A percentile compares a stretch with the other conserved stretches of the same genome.
Conservation (phyloP, 2,329 filamentous ascomycete genomes). For the Talaromyces sp. region DNA sequence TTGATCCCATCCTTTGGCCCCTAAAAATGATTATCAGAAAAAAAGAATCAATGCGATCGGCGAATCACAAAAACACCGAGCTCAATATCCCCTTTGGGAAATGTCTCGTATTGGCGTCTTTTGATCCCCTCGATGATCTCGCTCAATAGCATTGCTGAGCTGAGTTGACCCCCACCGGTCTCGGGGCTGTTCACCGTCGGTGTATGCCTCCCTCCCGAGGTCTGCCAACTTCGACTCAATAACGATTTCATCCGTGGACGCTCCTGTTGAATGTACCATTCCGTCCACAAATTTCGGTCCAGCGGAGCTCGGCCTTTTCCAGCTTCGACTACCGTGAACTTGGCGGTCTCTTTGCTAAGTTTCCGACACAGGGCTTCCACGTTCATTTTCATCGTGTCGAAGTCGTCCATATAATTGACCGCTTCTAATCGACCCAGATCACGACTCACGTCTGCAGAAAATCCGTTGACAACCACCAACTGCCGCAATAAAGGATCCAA, state of each 20-base stretch:
- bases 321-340: conserved; percentile 51
- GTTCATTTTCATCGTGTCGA: conserved; percentile 49
- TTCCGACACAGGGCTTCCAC: conserved; percentile 41
- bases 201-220: conserved; percentile 30
- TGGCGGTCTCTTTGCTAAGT: conserved; percentile 35
- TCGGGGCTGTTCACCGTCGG: conserved; percentile 33
- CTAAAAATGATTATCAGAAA: background rate
- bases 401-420: conserved; percentile 55
- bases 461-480: conserved; percentile 57
- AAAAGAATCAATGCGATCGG: conserved; percentile 35
- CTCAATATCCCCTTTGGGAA: conserved; percentile 47
- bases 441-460: conserved; percentile 57
- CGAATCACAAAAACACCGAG: conserved; percentile 52
- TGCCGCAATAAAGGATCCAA: conserved; percentile 61
- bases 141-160: conserved; percentile 56
- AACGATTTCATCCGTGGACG: conserved; percentile 58
- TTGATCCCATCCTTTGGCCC: background rate
- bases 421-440: conserved; percentile 56
- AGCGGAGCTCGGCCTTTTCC: conserved; percentile 53
- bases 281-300: conserved; percentile 57
- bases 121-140: conserved; percentile 61
- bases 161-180: conserved; percentile 36
- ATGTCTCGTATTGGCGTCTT: conserved; percentile 47
- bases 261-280: conserved; percentile 67
- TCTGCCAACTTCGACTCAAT: conserved; percentile 44